A percentile compares a stretch with the other conserved stretches of the same genome.
phyloP scores from a whole-genome alignment of 345 rosid genomes.

The Cardiospermum halicacabum region DNA sequence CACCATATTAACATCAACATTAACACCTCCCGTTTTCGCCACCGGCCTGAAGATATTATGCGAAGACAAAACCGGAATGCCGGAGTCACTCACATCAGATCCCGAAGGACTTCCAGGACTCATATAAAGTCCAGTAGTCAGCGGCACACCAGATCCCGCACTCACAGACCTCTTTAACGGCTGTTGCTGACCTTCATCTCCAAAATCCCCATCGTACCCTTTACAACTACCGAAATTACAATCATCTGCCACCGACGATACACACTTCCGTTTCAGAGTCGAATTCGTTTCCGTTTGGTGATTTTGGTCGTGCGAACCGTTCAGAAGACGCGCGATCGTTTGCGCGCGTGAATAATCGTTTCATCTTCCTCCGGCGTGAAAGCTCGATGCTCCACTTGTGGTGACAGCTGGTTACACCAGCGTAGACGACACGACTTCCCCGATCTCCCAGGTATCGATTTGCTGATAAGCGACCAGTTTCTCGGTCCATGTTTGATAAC shows the following conservation, averaged over 20 bases:
- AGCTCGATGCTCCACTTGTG: constrained; percentile 86
- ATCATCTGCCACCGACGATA: constrained; percentile 32
- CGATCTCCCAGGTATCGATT: constrained; percentile 88
- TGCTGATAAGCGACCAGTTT: constrained; percentile 94
- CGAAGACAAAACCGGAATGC: constrained; percentile 36
- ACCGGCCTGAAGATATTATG: constrained; percentile 41
- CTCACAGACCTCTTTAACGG: constrained; percentile 78
- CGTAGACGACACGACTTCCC: constrained; percentile 87
- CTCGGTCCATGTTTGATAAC: constrained; percentile 79
- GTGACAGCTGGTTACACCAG: constrained; percentile 97
- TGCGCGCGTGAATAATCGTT: constrained; percentile 74
- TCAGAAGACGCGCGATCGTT: constrained; percentile 82
- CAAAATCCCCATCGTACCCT: constrained; percentile 54
- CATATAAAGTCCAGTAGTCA: constrained; percentile 53
- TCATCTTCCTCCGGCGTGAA: constrained; percentile 75
- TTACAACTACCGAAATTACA: constrained; percentile 24
- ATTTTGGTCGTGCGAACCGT: constrained; percentile 95
- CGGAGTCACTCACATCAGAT: constrained; percentile 73
- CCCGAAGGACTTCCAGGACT: constrained; percentile 75
- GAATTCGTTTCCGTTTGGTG: constrained; percentile 95
- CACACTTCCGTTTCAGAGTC: constrained; percentile 76
- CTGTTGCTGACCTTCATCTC: constrained; percentile 21
- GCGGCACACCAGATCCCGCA: constrained; percentile 45
- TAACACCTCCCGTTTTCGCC: constrained; percentile 44
- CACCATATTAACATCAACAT: constrained; percentile 21